These are phyloP conservation scores for Vitis hybrid DNA, from an alignment of 177 flowering plant species.

Conservation along the genomic window DNA sequence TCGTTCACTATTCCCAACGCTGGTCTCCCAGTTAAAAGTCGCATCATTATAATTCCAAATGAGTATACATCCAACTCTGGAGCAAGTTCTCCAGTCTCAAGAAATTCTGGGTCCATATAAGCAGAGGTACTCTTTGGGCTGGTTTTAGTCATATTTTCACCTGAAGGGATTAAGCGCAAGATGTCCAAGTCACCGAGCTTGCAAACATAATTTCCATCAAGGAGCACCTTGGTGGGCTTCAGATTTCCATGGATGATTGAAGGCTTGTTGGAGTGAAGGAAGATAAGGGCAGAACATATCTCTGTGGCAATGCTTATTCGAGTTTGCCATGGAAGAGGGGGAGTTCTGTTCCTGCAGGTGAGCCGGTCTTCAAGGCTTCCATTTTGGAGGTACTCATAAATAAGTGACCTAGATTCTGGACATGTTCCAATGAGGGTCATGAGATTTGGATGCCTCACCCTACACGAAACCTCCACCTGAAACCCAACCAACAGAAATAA, in stretches of 20 bases:
- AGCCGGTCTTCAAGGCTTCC: conserved; percentile 63
- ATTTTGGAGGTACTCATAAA: conserved; percentile 53
- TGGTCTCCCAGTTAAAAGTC: conserved; percentile 49
- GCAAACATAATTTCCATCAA: conserved; percentile 49
- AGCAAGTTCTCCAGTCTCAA: conserved; percentile 38
- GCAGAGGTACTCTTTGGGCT: conserved; percentile 10
- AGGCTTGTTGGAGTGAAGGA: conserved; percentile 50
- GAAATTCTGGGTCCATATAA: conserved; percentile 45
- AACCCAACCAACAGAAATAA: conserved; percentile 8
- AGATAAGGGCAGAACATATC: conserved; percentile 51
- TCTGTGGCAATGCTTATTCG: conserved; percentile 49
- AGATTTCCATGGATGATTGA: conserved; percentile 51
- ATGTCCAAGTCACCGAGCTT: conserved; percentile 56
- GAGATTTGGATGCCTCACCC: conserved; percentile 71
- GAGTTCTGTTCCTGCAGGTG: conserved; percentile 28
- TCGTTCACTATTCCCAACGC: conserved; percentile 30
- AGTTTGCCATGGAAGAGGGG: conserved; percentile 55
- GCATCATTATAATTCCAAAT: conserved; percentile 52
- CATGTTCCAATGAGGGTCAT: conserved; percentile 52
- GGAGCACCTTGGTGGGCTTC: conserved; percentile 55
- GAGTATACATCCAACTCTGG: conserved; percentile 62
- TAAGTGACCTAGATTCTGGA: conserved; percentile 51
- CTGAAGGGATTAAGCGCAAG: conserved; percentile 19
- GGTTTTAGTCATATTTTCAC: conserved; percentile 7
- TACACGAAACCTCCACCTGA: conserved; percentile 53